phyloP scores from a whole-genome alignment of 257 asterid species.

The Solanum sejunctum region DNA sequence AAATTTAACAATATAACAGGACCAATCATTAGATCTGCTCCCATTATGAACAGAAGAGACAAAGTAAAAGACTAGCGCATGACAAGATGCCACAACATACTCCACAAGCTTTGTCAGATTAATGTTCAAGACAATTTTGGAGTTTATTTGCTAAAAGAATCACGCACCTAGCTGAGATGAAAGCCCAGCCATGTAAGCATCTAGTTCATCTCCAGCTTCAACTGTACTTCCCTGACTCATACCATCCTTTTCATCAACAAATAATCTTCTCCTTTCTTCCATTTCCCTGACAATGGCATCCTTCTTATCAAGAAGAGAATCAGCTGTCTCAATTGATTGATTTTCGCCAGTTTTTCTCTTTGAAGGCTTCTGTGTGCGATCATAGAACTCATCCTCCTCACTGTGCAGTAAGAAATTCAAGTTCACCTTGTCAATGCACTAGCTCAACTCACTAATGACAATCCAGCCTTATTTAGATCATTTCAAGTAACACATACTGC shows the following conservation, averaged over 20 bases:
- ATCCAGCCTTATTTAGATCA: neutral
- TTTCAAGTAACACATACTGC: neutral
- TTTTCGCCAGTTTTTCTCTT: slow-evolving; percentile 53
- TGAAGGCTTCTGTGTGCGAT: slow-evolving; percentile 60
- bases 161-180: slow-evolving; percentile 83
- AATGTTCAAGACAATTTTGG: neutral
- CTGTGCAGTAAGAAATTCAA: slow-evolving; percentile 27
- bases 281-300: slow-evolving; percentile 52
- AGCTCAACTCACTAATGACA: neutral
- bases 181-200: slow-evolving; percentile 83
- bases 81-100: neutral
- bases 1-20: too few species aligned
- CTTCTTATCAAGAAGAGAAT: slow-evolving; percentile 91
- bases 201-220: slow-evolving; percentile 87
- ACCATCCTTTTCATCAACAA: slow-evolving; percentile 27
- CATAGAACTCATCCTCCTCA: slow-evolving; percentile 89
- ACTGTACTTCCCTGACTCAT: neutral
- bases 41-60: neutral
- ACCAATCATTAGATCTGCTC: neutral
- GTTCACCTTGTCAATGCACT: neutral
- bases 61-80: neutral
- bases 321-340: slow-evolving; percentile 86
- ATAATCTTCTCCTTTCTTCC: slow-evolving; percentile 45
- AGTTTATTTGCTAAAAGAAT: neutral
- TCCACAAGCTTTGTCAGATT: neutral